phyloP scores from a whole-genome alignment of 2,329 filamentous ascomycete genomes.

The Dothistroma pini region DNA sequence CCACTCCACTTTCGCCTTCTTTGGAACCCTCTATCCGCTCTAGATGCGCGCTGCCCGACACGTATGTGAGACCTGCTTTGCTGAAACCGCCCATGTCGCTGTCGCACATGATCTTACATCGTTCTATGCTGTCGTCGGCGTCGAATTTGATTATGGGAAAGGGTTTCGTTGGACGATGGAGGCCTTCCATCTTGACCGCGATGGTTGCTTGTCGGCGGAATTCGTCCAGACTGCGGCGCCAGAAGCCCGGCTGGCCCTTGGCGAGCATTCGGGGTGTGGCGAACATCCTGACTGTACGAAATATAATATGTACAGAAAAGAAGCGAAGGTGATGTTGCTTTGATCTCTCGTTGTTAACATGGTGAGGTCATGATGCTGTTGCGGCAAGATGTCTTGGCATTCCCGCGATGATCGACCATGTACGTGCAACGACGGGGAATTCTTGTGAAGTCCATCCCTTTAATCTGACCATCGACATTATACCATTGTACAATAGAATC shows the following conservation, averaged over 20 bases:
- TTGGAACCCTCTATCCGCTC: slow-evolving; percentile 13
- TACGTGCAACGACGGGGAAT: background rate
- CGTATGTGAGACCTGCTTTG: slow-evolving; percentile 64
- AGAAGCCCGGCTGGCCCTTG: slow-evolving; percentile 46
- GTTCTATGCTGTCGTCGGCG: slow-evolving; percentile 40
- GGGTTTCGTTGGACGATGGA: slow-evolving; percentile 62
- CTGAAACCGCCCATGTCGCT: slow-evolving; percentile 81
- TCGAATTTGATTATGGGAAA: slow-evolving; percentile 64
- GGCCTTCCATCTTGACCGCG: slow-evolving; percentile 65
- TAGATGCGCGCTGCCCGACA: slow-evolving; percentile 22
- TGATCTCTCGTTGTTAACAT: background rate
- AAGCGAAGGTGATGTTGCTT: background rate
- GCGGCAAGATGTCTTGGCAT: background rate
- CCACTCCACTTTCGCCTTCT: slow-evolving; percentile 16
- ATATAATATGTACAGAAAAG: background rate
- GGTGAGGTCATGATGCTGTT: background rate
- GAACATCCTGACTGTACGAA: slow-evolving; percentile 12
- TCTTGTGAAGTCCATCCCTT: background rate
- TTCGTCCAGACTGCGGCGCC: slow-evolving; percentile 57
- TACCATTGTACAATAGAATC: background rate
- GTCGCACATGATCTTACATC: slow-evolving; percentile 78
- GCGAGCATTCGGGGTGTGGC: slow-evolving; percentile 22
- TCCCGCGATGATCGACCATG: background rate
- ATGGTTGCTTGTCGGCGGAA: slow-evolving; percentile 54
- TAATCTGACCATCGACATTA: background rate